Evolutionary conservation across 2,329 filamentous ascomycete genomes (phyloP).

Genomic region (Domatiomyces globalis): DNA sequence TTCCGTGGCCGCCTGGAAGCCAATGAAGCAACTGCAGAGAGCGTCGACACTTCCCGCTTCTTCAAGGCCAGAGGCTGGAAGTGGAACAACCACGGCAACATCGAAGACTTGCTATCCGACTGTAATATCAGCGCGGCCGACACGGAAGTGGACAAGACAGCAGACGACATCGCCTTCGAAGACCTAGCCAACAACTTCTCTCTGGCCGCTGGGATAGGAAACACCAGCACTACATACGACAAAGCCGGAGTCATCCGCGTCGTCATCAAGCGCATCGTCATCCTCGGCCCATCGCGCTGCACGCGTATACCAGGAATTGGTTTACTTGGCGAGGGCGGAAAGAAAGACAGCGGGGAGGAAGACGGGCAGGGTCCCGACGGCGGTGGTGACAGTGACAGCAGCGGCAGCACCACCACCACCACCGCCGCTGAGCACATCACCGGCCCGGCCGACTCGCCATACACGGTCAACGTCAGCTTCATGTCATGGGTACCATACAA

Average conservation of each 20-base stretch:
- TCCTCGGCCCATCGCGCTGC: background rate
- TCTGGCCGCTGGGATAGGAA: background rate
- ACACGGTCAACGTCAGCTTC: background rate
- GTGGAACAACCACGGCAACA: slow-evolving; percentile 1
- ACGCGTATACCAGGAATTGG: background rate
- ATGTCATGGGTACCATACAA: slow-evolving; percentile 1
- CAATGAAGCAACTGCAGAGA: background rate
- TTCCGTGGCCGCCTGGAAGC: background rate
- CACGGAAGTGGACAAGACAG: slow-evolving; percentile 1
- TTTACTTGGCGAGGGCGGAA: background rate
- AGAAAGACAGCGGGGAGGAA: background rate
- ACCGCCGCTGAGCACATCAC: slow-evolving; percentile 1
- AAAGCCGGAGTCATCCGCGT: slow-evolving; percentile 4
- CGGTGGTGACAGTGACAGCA: background rate
- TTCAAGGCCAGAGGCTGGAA: background rate
- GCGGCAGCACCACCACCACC: background rate
- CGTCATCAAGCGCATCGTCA: background rate
- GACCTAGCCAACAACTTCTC: slow-evolving; percentile 3
- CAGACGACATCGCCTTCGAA: slow-evolving; percentile 3
- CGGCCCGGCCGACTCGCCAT: background rate
- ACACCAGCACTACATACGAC: slow-evolving; percentile 3
- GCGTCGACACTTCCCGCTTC: background rate
- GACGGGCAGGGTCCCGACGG: background rate
- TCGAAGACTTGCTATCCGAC: slow-evolving; percentile 7
- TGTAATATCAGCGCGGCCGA: slow-evolving; percentile 3